Evolutionary conservation across 1,284 basidiomycete species (phyloP).

Genomic region (Sporisorium scitamineum): DNA sequence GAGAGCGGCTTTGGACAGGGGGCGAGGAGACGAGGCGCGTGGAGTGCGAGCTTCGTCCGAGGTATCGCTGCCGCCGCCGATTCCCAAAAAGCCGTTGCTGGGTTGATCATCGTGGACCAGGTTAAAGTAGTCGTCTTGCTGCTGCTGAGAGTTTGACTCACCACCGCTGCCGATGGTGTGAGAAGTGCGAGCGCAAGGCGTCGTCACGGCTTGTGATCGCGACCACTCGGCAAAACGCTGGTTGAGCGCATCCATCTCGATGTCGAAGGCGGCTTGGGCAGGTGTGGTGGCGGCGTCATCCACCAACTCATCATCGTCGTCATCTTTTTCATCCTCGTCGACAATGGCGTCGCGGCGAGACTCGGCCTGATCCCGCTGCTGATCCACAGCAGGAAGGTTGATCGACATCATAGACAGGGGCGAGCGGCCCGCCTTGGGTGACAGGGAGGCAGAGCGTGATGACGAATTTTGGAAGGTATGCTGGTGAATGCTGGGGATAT

Average conservation of each 20-base stretch:
- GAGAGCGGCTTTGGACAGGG: constrained; percentile 18
- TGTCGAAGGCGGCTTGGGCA: constrained; percentile 27
- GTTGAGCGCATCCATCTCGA: constrained; percentile 48
- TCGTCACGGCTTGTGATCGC: constrained; percentile 15
- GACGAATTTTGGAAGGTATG: constrained; percentile 22
- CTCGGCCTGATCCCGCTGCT: constrained; percentile 15
- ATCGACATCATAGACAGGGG: constrained; percentile 36
- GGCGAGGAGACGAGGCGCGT: constrained; percentile 38
- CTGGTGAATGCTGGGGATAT: constrained; percentile 35
- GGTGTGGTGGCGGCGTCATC: constrained; percentile 5
- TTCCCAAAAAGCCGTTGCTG: background rate
- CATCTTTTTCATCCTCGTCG: background rate
- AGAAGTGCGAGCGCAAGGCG: background rate
- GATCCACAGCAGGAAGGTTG: constrained; percentile 40
- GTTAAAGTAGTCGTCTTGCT: constrained; percentile 44
- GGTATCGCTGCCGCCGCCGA: constrained; percentile 33
- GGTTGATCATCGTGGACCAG: constrained; percentile 25
- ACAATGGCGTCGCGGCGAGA: no score
- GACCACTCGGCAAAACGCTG: constrained; percentile 42
- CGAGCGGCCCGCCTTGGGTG: constrained; percentile 36
- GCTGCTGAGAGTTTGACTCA: no score
- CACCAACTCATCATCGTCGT: constrained; percentile 5
- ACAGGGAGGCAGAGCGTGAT: constrained; percentile 28
- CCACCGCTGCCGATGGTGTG: background rate
- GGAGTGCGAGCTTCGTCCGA: constrained; percentile 50